Percentiles rank a stretch among this genome's conserved stretches.
Conservation (phyloP, 23 red algal genomes). For the Cyanidiococcus yangmingshanensis region DNA sequence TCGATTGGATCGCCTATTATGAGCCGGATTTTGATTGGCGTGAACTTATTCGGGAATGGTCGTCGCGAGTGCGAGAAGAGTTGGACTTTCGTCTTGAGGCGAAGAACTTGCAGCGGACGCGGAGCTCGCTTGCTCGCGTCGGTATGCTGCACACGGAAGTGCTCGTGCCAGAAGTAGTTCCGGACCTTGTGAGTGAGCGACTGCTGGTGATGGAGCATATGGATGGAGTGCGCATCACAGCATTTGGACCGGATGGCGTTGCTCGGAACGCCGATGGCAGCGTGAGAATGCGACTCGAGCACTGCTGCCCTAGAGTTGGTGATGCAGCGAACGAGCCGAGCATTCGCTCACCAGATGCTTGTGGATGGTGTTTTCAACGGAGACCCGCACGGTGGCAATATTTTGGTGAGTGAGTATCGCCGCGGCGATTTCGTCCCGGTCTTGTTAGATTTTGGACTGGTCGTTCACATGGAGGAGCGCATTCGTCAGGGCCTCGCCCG, state of each 20-base stretch:
- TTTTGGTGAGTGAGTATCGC: slow-evolving; percentile 35
- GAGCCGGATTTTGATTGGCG: slow-evolving; percentile 72
- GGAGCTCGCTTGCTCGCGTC: slow-evolving; percentile 13
- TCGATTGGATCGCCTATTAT: slow-evolving; percentile 39
- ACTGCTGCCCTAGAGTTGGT: slow-evolving; percentile 27
- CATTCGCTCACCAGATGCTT: slow-evolving; percentile 57
- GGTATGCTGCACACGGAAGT: slow-evolving; percentile 26
- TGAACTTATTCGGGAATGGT: slow-evolving; percentile 58
- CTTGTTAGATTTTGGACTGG: slow-evolving; percentile 68
- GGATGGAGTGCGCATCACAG: slow-evolving; percentile 37
- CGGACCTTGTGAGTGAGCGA: slow-evolving; percentile 29
- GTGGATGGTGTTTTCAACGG: slow-evolving; percentile 43
- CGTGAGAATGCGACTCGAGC: not conserved
- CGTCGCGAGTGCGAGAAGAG: slow-evolving; percentile 51
- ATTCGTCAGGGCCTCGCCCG: slow-evolving; percentile 40
- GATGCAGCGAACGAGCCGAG: slow-evolving; percentile 35
- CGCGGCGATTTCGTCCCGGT: slow-evolving; percentile 28
- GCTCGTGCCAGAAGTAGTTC: slow-evolving; percentile 28
- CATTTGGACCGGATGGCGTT: not conserved
- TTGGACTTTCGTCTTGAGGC: slow-evolving; percentile 58
- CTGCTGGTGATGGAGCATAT: slow-evolving; percentile 68
- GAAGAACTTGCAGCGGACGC: slow-evolving; percentile 37
- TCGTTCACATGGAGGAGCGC: slow-evolving; percentile 26
- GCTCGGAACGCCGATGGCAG: slow-evolving; percentile 1
- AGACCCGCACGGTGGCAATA: slow-evolving; percentile 74